Evolutionary conservation across 1,284 basidiomycete genomes (phyloP).

Genomic region (Sanghuangporus weigelae): DNA sequence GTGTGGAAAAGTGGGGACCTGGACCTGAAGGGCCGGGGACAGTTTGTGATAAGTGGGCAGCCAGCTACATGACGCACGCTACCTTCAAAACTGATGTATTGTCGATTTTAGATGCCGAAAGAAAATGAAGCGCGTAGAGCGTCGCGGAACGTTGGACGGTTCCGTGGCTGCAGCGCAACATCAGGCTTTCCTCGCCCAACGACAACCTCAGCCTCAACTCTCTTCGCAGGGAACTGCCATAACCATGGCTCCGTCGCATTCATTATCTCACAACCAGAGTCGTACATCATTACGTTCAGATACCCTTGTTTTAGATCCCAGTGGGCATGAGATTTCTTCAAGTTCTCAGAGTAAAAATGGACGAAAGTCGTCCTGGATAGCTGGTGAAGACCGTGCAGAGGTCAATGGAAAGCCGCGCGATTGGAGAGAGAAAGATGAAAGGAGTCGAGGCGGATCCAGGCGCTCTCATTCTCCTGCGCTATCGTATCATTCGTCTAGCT

Average conservation of each 20-base stretch:
- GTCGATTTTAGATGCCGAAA: constrained; percentile 57
- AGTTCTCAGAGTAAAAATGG: no score
- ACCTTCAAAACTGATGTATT: background rate
- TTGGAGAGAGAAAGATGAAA: background rate
- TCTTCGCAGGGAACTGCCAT: background rate
- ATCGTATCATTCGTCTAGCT: background rate
- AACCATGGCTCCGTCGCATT: background rate
- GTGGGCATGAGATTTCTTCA: background rate
- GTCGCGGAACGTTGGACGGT: constrained; percentile 57
- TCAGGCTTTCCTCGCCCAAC: constrained; percentile 24
- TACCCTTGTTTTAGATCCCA: background rate
- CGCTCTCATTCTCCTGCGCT: constrained; percentile 1
- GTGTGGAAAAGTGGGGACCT: constrained; percentile 83
- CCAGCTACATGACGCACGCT: background rate
- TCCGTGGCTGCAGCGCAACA: constrained; percentile 17
- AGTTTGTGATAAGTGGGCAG: constrained; percentile 66
- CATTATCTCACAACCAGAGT: background rate
- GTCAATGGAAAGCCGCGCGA: no score
- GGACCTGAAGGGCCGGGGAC: constrained; percentile 79
- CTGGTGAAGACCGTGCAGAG: no score
- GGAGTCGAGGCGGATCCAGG: background rate
- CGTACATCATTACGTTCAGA: background rate
- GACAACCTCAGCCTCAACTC: background rate
- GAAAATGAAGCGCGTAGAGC: constrained; percentile 81
- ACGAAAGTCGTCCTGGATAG: no score